A percentile compares a stretch with the other conserved stretches of the same genome.
phyloP scores from a whole-genome alignment of 306 rosid species.

The Quillaja saponaria region DNA sequence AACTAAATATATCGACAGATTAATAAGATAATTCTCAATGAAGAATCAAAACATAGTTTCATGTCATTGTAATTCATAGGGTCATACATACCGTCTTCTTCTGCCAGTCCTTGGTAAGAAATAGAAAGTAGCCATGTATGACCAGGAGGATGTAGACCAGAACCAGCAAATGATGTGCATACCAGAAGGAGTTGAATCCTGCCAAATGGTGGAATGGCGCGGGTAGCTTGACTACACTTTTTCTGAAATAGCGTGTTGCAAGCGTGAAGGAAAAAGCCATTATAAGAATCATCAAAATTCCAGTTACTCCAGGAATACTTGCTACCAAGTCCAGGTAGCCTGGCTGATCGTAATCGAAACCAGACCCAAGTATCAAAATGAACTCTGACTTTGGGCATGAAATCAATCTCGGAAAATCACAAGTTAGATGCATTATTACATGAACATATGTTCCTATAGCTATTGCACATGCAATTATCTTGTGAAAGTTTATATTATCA shows the following conservation, averaged over 20 bases:
- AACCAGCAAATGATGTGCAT: conserved; percentile 83
- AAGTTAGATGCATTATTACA: conserved; percentile 49
- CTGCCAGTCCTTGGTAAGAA: conserved; percentile 58
- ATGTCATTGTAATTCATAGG: not conserved
- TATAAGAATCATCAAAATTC: conserved; percentile 58
- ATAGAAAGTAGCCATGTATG: conserved; percentile 68
- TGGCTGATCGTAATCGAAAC: conserved; percentile 56
- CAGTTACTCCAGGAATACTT: conserved; percentile 58
- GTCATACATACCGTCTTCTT: conserved; percentile 62
- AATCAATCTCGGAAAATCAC: conserved; percentile 75
- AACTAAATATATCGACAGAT: too few relatives aligned
- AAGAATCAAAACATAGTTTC: not conserved
- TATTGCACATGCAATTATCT: conserved; percentile 57
- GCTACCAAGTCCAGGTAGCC: conserved; percentile 38
- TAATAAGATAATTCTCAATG: not conserved
- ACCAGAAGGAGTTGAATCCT: conserved; percentile 94
- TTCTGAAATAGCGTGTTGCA: conserved; percentile 74
- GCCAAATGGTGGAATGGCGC: conserved; percentile 58
- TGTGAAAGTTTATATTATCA: conserved; percentile 86
- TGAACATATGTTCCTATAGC: conserved; percentile 58
- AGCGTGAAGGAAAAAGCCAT: conserved; percentile 73
- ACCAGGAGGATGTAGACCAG: conserved; percentile 61
- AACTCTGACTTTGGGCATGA: conserved; percentile 45
- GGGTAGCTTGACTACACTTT: conserved; percentile 54
- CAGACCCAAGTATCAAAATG: conserved; percentile 46